Evolutionary conservation across 208 protist species (phyloP), one percentile per base, ranked within the genome.

Genomic region (Endotrypanum monterogeii): DNA sequence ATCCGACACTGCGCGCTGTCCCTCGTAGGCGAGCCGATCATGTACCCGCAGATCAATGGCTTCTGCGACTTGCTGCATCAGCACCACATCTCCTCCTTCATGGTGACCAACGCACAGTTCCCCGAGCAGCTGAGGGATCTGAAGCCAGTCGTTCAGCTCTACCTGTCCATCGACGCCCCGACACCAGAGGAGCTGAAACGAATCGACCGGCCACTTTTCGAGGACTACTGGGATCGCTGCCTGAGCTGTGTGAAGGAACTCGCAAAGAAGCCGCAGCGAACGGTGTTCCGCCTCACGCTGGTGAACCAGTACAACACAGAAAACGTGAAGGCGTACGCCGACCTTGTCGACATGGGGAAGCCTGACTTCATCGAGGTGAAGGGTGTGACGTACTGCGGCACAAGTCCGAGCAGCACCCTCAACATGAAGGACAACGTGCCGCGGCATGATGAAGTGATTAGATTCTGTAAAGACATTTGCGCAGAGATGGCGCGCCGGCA

Each of bases 281-380:
- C 98, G 4, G 98, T 99, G 39, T 99, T 99, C 85, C 92, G 98
- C 1, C 85, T 99, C 28, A 99, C 98, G 12, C 82, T 99, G 20
- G 95, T 99, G 14, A 99, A 99, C 77, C 76, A 88, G 32, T 99
- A 95, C 83, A 99, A 99, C 80, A 83, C 51, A 0, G 79, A 86
- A 39, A 91, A 96, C 67, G 75, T 92, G 41, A 67, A 76, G 30
- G 82, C 88, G 48, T 91, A 94, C 79, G 94, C 93, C 4, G 86
- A 97, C 52, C 76, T 99, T 14, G 91, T 98, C n/a, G 69, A 88
- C 71, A 82, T 92, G 56, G 98, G 96, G 0, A 86, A 88, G 86
- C 98, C 98, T 7, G 90, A 98, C 81, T 98, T 99, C 74, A 96
- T 99, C 68, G 98, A 99, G 66, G 91, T 99, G 63, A 99, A 99